Base-by-base conservation (phyloP, 2,329 filamentous ascomycete genomes). In the Microdochium paspali region DNA sequence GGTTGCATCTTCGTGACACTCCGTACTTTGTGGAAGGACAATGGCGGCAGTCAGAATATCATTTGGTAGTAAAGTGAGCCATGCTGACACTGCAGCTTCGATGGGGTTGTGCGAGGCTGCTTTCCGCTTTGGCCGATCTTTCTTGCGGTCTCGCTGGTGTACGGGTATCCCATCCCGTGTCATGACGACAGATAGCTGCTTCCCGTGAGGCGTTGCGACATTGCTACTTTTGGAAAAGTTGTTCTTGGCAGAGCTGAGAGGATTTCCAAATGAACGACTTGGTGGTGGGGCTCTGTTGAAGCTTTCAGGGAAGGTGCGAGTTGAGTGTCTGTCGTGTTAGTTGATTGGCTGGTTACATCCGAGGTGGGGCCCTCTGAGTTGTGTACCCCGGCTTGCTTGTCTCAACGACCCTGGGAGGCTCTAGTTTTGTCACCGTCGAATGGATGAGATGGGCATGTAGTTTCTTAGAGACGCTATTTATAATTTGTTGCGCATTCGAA, bases 11-110 rank as follows among this genome's bases (percentile, higher is more conserved):
- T 50, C n/a, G n/a, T n/a, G n/a, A n/a, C n/a, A n/a, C n/a, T n/a
- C n/a, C n/a, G n/a, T n/a, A n/a, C n/a, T n/a, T n/a, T n/a, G n/a
- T n/a, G n/a, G n/a, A n/a, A n/a, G n/a, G n/a, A n/a, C n/a, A n/a
- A n/a, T n/a, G n/a, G n/a, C n/a, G 18, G 45, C 13, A 39, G 57
- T 20, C 13, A 18, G 10, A 40, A 12, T 21, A 21, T 12, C 35
- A 10, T 3, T 15, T 20, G 35, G 61, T 1, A 64, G 47, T 2
- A 51, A 47, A 9, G 54, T 49, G 12, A 67, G 53, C 68, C 68
- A 72, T 44, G 56, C 46, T 20, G 47, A 54, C n/a, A 70, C 57
- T 10, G 65, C 67, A 10, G 52, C 47, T 5, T 61, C 58, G 24
- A 72, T 62, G 2, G 64, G 62, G 48, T 65, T 70, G 20, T 55